phyloP scores from a whole-genome alignment of 1,139 yeast species.

The Meyerozyma elateridarum region DNA sequence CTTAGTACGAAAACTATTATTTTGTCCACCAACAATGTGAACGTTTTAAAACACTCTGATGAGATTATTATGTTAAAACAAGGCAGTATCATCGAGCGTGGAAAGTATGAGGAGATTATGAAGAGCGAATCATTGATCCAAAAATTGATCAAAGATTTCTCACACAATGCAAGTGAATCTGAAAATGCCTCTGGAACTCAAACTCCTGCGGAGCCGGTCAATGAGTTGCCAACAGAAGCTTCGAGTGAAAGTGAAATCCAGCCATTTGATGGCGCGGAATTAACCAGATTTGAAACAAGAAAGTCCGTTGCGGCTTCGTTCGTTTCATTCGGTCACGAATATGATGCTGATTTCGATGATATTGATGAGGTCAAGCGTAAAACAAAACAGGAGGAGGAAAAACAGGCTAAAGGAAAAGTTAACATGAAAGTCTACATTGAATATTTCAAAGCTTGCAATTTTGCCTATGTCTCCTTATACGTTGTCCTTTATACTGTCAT shows the following conservation, averaged over 20 bases:
- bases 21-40: constrained; percentile 27
- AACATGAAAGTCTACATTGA: constrained; percentile 29
- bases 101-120: constrained; percentile 25
- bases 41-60: constrained; percentile 27
- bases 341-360: constrained; percentile 16
- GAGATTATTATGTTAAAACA: constrained; percentile 27
- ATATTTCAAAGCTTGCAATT: constrained; percentile 34
- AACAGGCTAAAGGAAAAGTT: constrained; percentile 27
- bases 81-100: constrained; percentile 24
- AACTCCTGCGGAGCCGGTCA: not conserved
- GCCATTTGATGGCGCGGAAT: no score
- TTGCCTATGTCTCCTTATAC: constrained; percentile 23
- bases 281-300: not conserved
- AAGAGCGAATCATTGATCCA: constrained; percentile 18
- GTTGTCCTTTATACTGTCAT: constrained; percentile 18
- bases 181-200: constrained; percentile 6
- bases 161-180: constrained; percentile 15
- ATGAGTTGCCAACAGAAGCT: no score
- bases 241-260: no score
- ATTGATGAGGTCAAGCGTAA: constrained; percentile 13
- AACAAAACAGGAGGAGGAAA: constrained; percentile 28
- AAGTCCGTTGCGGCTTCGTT: constrained; percentile 14
- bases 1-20: constrained; percentile 23
- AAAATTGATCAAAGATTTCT: constrained; percentile 22
- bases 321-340: constrained; percentile 20